Evolutionary conservation across 768 basidiomycete genomes (phyloP).

Genomic region (Mycena albidolilacea): DNA sequence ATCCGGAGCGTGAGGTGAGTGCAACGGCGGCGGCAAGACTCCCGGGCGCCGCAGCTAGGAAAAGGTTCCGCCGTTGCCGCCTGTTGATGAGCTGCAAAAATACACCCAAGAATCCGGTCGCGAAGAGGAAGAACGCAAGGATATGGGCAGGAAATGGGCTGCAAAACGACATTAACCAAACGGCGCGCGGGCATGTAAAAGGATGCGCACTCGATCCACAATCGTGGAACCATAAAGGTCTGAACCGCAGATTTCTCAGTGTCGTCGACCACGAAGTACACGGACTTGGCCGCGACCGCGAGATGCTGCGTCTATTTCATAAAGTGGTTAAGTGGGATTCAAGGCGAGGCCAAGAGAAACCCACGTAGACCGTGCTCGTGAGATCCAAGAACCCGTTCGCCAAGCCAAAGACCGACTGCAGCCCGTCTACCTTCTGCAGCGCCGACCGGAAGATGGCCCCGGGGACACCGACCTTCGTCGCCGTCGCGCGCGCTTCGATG

Average conservation of each 20-base stretch:
- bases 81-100: slow-evolving; percentile 64
- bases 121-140: slow-evolving; percentile 64
- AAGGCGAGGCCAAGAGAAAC: slow-evolving; percentile 40
- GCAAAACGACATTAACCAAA: slow-evolving; percentile 7
- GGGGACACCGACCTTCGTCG: slow-evolving; percentile 68
- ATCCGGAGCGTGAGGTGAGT: slow-evolving; percentile 73
- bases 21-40: slow-evolving; percentile 71
- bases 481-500: slow-evolving; percentile 64
- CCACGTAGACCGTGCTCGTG: slow-evolving; percentile 67
- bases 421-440: slow-evolving; percentile 55
- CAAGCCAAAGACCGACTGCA: slow-evolving; percentile 61
- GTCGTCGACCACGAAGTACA: slow-evolving; percentile 69
- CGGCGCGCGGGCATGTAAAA: not conserved
- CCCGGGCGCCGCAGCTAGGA: slow-evolving; percentile 70
- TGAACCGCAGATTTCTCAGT: slow-evolving; percentile 55
- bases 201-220: slow-evolving; percentile 73
- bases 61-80: slow-evolving; percentile 62
- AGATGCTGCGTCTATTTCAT: slow-evolving; percentile 68
- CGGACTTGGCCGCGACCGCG: slow-evolving; percentile 66
- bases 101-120: slow-evolving; percentile 64
- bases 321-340: slow-evolving; percentile 1
- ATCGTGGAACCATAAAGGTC: slow-evolving; percentile 60
- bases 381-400: slow-evolving; percentile 67
- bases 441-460: slow-evolving; percentile 73
- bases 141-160: slow-evolving; percentile 69